A percentile compares a stretch with the other conserved stretches of the same genome.
Conservation (phyloP, 139 green algal species). For the Nannochloris sp. region DNA sequence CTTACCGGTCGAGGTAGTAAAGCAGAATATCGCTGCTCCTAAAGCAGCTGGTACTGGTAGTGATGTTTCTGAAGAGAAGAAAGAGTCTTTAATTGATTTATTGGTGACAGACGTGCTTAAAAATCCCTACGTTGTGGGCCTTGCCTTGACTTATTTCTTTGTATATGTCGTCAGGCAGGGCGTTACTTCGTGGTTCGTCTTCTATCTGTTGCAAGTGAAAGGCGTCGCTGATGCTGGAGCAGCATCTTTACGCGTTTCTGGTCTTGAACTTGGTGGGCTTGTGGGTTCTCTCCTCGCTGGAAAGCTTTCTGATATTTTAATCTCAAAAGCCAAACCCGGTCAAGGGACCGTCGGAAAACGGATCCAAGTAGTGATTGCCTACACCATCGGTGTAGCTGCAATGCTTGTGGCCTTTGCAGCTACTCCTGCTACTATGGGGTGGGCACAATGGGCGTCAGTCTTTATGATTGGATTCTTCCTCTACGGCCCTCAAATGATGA, state of each 20-base stretch:
- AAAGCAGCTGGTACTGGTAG: not conserved
- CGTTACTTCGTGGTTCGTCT: slow-evolving; percentile 89
- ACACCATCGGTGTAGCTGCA: slow-evolving; percentile 77
- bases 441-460: slow-evolving; percentile 79
- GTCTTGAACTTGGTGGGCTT: slow-evolving; percentile 93
- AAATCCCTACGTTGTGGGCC: slow-evolving; percentile 92
- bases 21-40: not conserved
- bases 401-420: slow-evolving; percentile 65
- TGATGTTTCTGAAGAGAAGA: not conserved
- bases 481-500: slow-evolving; percentile 90
- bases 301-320: slow-evolving; percentile 64
- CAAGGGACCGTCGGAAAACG: slow-evolving; percentile 83
- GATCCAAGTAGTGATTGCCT: slow-evolving; percentile 89
- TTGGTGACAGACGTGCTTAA: slow-evolving; percentile 73
- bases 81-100: slow-evolving; percentile 50
- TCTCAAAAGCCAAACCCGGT: slow-evolving; percentile 32
- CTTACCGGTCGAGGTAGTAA: slow-evolving; percentile 40
- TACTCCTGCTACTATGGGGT: slow-evolving; percentile 48
- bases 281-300: slow-evolving; percentile 83
- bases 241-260: slow-evolving; percentile 77
- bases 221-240: slow-evolving; percentile 69
- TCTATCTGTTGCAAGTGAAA: slow-evolving; percentile 87
- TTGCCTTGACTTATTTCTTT: slow-evolving; percentile 94
- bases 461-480: slow-evolving; percentile 97
- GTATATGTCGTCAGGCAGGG: slow-evolving; percentile 91